Evolutionary conservation across 2,329 filamentous ascomycete genomes (phyloP), one percentile per base, ranked within the genome.

Genomic region (Monosporascus sp.): DNA sequence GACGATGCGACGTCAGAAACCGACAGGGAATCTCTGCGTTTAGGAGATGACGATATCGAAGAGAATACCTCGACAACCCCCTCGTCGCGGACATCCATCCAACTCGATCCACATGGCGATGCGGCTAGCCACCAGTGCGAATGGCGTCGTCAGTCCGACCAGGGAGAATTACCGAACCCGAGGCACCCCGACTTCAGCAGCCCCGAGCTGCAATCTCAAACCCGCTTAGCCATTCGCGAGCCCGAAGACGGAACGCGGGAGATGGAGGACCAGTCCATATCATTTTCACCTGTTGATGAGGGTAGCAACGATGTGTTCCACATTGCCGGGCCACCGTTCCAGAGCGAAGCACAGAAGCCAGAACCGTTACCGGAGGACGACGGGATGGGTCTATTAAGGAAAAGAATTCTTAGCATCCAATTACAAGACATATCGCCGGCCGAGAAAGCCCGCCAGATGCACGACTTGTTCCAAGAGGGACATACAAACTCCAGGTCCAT

Each of bases 381-480:
- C 74, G 89, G 89, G 45, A 92, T 90, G 86, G 76, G 80, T 18
- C 70, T 73, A 51, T 69, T 93, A 61, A 78, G 89, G 62, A 78
- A 74, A 58, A 82, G 82, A 57, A 91, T 94, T 59, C 78, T 87
- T 55, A 75, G 74, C 22, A 87, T 93, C 56, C 87, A 90, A 66
- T 75, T 79, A 26, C 77, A 78, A 59, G 75, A 83, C 24, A 75
- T 85, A 48, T 69, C 79, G 3, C 75, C 78, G 44, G 67, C 76
- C 7, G 84, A 89, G 54, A 91, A 91, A 70, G 89, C 89, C 24
- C 80, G 77, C 55, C 73, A 86, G 63, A 85, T 93, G 70, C 89
- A 93, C 67, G 76, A 79, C 45, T 68, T 89, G 52, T 78, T 93
- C 68, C 85, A 84, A 51, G 86, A 90, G 65, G 80, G 81, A 40